Evolutionary conservation across 192 early-diverging fungal species (phyloP), one percentile per base, ranked within the genome.

Genomic region (Backusella parvicylindrica): DNA sequence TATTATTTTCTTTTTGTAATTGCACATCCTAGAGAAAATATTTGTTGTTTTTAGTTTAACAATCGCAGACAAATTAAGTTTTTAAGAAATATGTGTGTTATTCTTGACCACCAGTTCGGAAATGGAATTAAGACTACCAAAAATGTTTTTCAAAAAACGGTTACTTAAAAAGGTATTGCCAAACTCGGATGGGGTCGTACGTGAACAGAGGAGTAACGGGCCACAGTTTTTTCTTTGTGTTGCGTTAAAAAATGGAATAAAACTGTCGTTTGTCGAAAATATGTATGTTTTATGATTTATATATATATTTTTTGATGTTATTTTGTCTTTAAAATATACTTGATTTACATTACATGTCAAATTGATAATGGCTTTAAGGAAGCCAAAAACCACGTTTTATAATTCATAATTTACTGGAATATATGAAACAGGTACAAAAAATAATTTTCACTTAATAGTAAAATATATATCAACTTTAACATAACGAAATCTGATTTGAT

Each of bases 151-250:
- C 2, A 60, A 60, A 60, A 60, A 60, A 26, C 23, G 53, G 53
- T 60, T 60, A 60, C 53, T 60, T 60, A 60, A 60, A 60, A 60
- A 60, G 53, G 53, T 60, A 60, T 60, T 60, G 21, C 53, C 53
- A 60, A 60, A 60, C 21, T 60, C 11, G 53, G 53, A 60, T 47
- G 1, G 9, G 18, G 23, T 60, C 9, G 53, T 60, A 60, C 53
- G 12, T 60, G 53, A n/a, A 23, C 23, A 60, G 9, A 23, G 28
- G 28, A 13, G 26, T 28, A 60, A 60, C 28, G 53, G 12, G 13
- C 53, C 53, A 60, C 53, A 60, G 21, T 60, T 60, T 60, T 28
- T 60, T 60, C 11, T 60, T 60, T 60, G 53, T 60, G 26, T 13
- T 60, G 11, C 11, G 23, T 60, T 60, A 60, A 60, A 56, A 60